These are phyloP conservation scores for Zoysia japonica DNA, from an alignment of 176 grass and related monocot genomes.

Conservation along the genomic window DNA sequence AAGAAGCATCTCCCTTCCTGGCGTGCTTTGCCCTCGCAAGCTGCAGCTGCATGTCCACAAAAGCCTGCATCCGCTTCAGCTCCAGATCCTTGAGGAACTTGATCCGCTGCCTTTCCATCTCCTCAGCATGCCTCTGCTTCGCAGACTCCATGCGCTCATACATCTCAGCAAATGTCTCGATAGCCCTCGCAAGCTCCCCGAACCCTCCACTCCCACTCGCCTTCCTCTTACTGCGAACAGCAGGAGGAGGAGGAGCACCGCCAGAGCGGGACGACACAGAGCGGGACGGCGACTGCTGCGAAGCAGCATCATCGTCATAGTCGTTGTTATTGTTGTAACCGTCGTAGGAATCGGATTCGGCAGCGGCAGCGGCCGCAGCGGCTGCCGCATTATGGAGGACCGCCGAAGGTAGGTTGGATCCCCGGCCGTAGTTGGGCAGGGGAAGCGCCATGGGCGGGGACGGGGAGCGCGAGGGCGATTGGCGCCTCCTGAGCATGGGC, in stretches of 20 bases:
- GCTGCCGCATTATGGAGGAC: constrained; percentile 58
- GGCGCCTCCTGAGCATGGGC: constrained; percentile 37
- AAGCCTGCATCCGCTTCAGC: constrained; percentile 90
- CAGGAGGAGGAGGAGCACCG: not conserved
- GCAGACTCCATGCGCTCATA: constrained; percentile 81
- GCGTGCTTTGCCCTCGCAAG: constrained; percentile 62
- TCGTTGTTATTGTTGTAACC: constrained; percentile 56
- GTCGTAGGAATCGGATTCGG: constrained; percentile 58
- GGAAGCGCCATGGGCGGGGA: constrained; percentile 54
- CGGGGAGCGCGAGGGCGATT: constrained; percentile 33
- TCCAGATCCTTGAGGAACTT: constrained; percentile 89
- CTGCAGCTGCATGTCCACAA: constrained; percentile 87
- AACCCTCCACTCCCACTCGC: constrained; percentile 48
- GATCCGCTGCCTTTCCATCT: constrained; percentile 95
- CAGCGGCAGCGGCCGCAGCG: constrained; percentile 50
- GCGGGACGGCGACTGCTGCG: constrained; percentile 52
- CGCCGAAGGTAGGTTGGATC: constrained; percentile 42
- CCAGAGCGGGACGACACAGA: constrained; percentile 60
- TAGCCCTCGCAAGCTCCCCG: constrained; percentile 72
- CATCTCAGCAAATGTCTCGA: constrained; percentile 78
- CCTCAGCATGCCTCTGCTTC: constrained; percentile 82
- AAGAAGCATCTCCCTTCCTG: constrained; percentile 42
- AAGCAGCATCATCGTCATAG: constrained; percentile 42
- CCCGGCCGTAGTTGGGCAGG: constrained; percentile 39
- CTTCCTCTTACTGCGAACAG: constrained; percentile 45